Conservation (phyloP, 2,329 filamentous ascomycete species). For the Nothomitra cinnamomea region DNA sequence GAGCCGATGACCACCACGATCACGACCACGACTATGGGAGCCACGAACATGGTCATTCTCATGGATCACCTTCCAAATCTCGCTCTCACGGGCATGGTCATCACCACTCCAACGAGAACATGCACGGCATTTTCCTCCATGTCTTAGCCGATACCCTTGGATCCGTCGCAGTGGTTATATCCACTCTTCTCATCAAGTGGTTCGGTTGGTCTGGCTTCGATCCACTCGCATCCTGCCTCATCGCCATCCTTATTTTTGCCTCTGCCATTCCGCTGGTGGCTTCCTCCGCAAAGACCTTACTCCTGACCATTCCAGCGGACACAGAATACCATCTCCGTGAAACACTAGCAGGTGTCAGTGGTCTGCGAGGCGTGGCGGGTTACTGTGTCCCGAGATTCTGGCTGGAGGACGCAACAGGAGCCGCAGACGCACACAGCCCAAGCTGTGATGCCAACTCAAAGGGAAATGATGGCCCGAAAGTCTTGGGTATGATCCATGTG, state of each 20-base stretch:
- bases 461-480: slow-evolving; percentile 19
- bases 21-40: slow-evolving; percentile 9
- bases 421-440: not conserved
- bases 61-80: slow-evolving; percentile 5
- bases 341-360: slow-evolving; percentile 65
- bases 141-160: slow-evolving; percentile 89
- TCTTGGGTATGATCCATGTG: slow-evolving; percentile 76
- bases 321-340: slow-evolving; percentile 80
- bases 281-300: slow-evolving; percentile 63
- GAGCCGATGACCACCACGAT: slow-evolving; percentile 16
- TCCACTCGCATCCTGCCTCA: slow-evolving; percentile 81
- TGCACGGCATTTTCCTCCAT: slow-evolving; percentile 94
- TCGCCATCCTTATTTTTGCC: slow-evolving; percentile 83
- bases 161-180: slow-evolving; percentile 84
- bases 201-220: slow-evolving; percentile 91
- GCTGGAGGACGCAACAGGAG: slow-evolving; percentile 49
- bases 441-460: not conserved
- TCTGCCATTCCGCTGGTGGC: slow-evolving; percentile 78
- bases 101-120: slow-evolving; percentile 84
- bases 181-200: slow-evolving; percentile 72
- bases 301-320: slow-evolving; percentile 71
- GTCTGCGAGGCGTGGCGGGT: slow-evolving; percentile 65
- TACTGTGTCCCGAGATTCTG: slow-evolving; percentile 86
- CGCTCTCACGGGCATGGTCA: slow-evolving; percentile 16
- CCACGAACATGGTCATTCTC: slow-evolving; percentile 24